Conservation (phyloP, 2,329 filamentous ascomycete genomes). For the Arthrobotrys entomopaga region DNA sequence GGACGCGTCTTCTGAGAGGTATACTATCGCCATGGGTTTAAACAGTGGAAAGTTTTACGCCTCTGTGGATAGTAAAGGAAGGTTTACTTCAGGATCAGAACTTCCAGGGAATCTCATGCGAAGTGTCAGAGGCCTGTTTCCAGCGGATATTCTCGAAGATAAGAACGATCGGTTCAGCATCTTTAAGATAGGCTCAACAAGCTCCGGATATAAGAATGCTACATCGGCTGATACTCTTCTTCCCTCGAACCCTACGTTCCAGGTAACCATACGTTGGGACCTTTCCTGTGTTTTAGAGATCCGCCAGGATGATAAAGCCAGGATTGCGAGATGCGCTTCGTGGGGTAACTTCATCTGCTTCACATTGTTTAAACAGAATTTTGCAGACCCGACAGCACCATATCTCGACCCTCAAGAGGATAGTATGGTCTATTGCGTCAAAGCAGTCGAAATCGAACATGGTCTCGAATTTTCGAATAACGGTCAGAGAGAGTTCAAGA, state of each 20-base stretch:
- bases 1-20: constrained; percentile 41
- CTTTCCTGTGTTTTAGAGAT: constrained; percentile 57
- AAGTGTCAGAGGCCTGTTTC: constrained; percentile 55
- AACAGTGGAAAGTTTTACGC: constrained; percentile 53
- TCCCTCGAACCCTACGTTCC: constrained; percentile 10
- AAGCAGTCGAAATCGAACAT: constrained; percentile 24
- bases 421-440: constrained; percentile 56
- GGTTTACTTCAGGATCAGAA: constrained; percentile 55
- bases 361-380: constrained; percentile 57
- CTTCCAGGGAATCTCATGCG: constrained; percentile 51
- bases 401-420: constrained; percentile 57
- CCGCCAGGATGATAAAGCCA: constrained; percentile 55
- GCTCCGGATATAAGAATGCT: not conserved
- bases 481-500: not conserved
- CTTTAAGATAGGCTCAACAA: constrained; percentile 51
- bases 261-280: constrained; percentile 56
- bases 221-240: constrained; percentile 8
- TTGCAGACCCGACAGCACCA: constrained; percentile 48
- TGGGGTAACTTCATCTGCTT: constrained; percentile 55
- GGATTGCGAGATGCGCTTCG: constrained; percentile 56
- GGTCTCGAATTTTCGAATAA: not conserved
- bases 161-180: constrained; percentile 56
- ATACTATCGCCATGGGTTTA: constrained; percentile 56
- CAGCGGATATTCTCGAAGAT: constrained; percentile 57
- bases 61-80: constrained; percentile 56